Base-by-base conservation (phyloP, 306 rosid genomes). In the Castanospermum australe region DNA sequence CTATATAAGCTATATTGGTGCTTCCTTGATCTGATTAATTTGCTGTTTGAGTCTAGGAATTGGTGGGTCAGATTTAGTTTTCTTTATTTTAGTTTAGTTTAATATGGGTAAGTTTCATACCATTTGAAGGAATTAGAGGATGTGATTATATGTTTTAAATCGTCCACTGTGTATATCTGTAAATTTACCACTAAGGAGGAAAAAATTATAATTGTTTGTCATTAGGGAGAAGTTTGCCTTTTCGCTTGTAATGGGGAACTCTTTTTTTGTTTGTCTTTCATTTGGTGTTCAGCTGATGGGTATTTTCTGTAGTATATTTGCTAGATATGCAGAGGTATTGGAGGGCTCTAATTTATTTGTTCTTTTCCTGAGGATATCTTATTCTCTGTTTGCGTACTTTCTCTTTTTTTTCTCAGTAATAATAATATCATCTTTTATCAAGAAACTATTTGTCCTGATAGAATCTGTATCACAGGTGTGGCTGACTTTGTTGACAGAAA, bases 401-500 rank as follows among this genome's bases (percentile, higher is more conserved):
- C 32, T 41, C 70, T 5, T 21, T 61, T 61, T 73, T 57, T 48
- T 20, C 25, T 39, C 28, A 20, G 25, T 14, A 36, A 7, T 35
- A 36, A 7, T 35, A 68, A 65, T 47, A 42, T 48, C 55, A 79
- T 64, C 41, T 22, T 73, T 38, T 60, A 62, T 70, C 18, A 39
- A 60, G n/a, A 57, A 54, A 57, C 25, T 65, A 41, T 12, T 84
- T 72, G 51, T 69, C 48, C 48, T 86, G 50, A 24, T 48, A 25
- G 21, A 72, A 84, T 70, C 60, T 62, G 68, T 42, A 18, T 84
- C 74, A 64, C 87, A 95, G 97, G 90, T 66, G 81, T 90, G 67
- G 92, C 94, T 45, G 84, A 91, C 75, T 87, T 87, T 77, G 92
- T 95, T 79, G 99, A 92, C 89, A 76, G 54, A 63, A 92, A 95